Conservation (phyloP, 2,329 filamentous ascomycete species). For the Teratosphaeria nubilosa region DNA sequence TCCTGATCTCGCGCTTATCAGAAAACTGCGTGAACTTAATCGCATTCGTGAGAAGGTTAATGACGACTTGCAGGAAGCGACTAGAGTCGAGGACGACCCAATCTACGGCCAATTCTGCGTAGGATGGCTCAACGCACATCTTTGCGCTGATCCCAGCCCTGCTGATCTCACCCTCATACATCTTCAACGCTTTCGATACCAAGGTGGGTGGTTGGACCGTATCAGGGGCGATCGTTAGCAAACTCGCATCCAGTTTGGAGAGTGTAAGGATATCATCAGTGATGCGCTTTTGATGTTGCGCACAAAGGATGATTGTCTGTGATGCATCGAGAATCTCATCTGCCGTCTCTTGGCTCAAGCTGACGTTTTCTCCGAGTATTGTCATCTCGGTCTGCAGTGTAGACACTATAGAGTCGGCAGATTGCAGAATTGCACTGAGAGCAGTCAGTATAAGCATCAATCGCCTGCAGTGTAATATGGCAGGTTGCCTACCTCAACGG, state of each 20-base stretch:
- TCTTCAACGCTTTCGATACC: constrained; percentile 23
- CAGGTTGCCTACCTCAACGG: constrained; percentile 18
- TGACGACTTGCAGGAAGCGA: constrained; percentile 34
- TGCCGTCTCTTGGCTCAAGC: constrained; percentile 8
- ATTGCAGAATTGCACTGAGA: constrained; percentile 34
- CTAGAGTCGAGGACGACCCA: constrained; percentile 34
- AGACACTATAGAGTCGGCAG: constrained; percentile 33
- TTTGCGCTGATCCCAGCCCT: constrained; percentile 17
- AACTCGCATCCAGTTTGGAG: constrained; percentile 36
- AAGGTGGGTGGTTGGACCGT: constrained; percentile 28
- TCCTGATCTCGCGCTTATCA: constrained; percentile 25
- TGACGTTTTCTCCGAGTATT: constrained; percentile 16
- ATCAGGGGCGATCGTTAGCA: constrained; percentile 33
- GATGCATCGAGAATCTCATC: constrained; percentile 21
- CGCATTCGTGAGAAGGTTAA: constrained; percentile 30
- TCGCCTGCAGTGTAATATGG: background rate
- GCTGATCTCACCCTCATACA: constrained; percentile 23
- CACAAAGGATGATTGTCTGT: constrained; percentile 36
- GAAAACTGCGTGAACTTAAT: constrained; percentile 38
- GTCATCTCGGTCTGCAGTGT: constrained; percentile 17
- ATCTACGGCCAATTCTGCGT: constrained; percentile 27
- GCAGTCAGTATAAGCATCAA: constrained; percentile 24
- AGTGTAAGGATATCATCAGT: constrained; percentile 39
- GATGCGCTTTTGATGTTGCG: constrained; percentile 37
- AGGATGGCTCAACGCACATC: constrained; percentile 26